Percentiles rank a stretch among this genome's conserved stretches.
These are phyloP conservation scores for Backusella parvicylindrica DNA, from an alignment of 192 early-diverging fungal species.

Conservation along the genomic window DNA sequence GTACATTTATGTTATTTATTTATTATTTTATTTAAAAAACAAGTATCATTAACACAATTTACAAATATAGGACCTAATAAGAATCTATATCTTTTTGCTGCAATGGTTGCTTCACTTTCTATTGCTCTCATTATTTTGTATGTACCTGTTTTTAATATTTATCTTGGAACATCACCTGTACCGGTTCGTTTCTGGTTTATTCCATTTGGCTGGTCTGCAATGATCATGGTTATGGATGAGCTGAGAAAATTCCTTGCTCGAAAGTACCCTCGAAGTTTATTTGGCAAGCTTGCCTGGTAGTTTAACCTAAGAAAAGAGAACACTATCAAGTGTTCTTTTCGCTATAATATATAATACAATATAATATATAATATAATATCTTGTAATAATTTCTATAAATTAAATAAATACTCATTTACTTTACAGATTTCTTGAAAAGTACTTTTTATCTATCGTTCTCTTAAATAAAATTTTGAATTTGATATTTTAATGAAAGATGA, in stretches of 20 bases:
- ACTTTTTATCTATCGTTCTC: no score
- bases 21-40: not conserved
- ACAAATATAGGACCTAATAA: constrained; percentile 23
- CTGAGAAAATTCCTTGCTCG: constrained; percentile 53
- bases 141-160: constrained; percentile 51
- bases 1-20: not conserved
- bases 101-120: constrained; percentile 45
- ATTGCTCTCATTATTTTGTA: constrained; percentile 50
- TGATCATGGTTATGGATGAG: constrained; percentile 62
- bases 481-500: no score
- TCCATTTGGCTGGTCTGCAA: constrained; percentile 51
- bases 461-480: no score
- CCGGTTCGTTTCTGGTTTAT: constrained; percentile 65
- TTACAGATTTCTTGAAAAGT: no score
- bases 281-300: constrained; percentile 20
- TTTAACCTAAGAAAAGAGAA: not conserved
- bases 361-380: no score
- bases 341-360: no score
- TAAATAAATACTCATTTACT: no score
- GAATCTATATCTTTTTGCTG: constrained; percentile 56
- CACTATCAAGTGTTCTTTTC: no score
- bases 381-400: no score
- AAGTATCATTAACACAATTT: not conserved
- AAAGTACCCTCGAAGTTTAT: constrained; percentile 8
- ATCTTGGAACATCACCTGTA: constrained; percentile 54